Evolutionary conservation across 306 rosid species (phyloP), one percentile per base, ranked within the genome.

Genomic region (Begonia peltatifolia): DNA sequence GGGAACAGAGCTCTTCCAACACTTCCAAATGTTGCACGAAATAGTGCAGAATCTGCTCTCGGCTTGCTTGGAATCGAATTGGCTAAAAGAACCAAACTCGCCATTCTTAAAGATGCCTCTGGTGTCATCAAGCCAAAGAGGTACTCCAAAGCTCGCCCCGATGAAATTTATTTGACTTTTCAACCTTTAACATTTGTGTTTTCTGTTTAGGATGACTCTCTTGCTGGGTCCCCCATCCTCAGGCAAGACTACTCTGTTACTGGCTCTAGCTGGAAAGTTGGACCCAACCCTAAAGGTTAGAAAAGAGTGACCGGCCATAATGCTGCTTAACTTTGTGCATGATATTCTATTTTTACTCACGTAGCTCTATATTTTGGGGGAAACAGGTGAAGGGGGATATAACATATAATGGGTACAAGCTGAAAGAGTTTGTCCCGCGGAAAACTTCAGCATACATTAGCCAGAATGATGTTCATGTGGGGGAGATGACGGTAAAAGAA

Each of bases 1-100:
- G 96, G 96, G 6, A 78, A 64, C 68, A 78, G 96, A 62, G 96
- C 96, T 57, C 62, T 83, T 52, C 96, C 96, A 16, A 76, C 96
- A 0, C 74, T 87, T 16, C 83, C 84, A 66, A 87, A 87, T 41
- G 62, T 18, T 23, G 76, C 87, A 17, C 2, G 70, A 54, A 87
- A 80, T 53, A 55, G 80, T 30, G 7, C 65, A 5, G 96, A 83
- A 68, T 83, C 94, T 41, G 54, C 56, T 25, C 22, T 83, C 59
- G 65, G 94, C 14, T 2, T 67, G 0, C 53, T 52, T 81, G 96
- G 96, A 47, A 57, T 87, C 68, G 53, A 54, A 47, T 43, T 83
- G 10, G 53, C 84, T 1, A 80, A 87, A 76, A 76, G 71, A 65
- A 80, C 84, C 43, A 84, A 81, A 52, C 74, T 87, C 53, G 78